Evolutionary conservation across 176 grass and related monocot genomes (phyloP), one percentile per base, ranked within the genome.

Genomic region (Avena eriantha): DNA sequence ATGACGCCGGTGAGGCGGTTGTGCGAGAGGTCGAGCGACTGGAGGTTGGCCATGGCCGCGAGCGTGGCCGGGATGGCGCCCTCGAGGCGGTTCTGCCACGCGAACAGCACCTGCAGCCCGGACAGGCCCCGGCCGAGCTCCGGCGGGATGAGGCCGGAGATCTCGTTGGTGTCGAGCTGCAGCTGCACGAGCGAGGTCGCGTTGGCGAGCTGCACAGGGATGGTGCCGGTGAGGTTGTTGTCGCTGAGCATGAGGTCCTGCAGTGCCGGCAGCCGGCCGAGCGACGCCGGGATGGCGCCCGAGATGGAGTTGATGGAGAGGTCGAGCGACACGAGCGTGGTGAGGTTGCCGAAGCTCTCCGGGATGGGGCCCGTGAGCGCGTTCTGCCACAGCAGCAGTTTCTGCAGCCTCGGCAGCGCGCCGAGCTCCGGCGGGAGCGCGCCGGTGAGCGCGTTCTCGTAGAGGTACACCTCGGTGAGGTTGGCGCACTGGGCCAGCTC

Each of bases 231-330:
- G 65, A 99, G 56, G 86, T 99, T 99, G 87, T 99, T 99, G 84
- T 99, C 94, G 67, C 97, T 99, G 9, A 99, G 92, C 97, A 99
- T 93, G 6, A 99, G 94, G 43, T 99, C 94, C 80, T 99, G 90
- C 36, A 99, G 90, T 7, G 75, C 74, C 1, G 90, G 21, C 1
- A 99, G 90, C 8, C 55, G 71, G 0, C 94, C 97, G 1, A 99
- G 80, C 11, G 90, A 69, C 3, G 87, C 2, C 29, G 97, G 97
- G 5, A 99, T 94, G 14, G 68, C 60, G 50, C 97, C 92, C 7
- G 97, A 99, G 90, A 99, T 94, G 80, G 92, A 71, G 85, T 99
- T 99, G 76, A 99, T 99, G 65, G 97, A 99, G 16, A 99, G 79
- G 82, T 99, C 97, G 17, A 99, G 90, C 9, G 94, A 93, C 0